Evolutionary conservation across 805 yeast species (phyloP), one percentile per base, ranked within the genome.

Genomic region (Metschnikowia dekortorum): DNA sequence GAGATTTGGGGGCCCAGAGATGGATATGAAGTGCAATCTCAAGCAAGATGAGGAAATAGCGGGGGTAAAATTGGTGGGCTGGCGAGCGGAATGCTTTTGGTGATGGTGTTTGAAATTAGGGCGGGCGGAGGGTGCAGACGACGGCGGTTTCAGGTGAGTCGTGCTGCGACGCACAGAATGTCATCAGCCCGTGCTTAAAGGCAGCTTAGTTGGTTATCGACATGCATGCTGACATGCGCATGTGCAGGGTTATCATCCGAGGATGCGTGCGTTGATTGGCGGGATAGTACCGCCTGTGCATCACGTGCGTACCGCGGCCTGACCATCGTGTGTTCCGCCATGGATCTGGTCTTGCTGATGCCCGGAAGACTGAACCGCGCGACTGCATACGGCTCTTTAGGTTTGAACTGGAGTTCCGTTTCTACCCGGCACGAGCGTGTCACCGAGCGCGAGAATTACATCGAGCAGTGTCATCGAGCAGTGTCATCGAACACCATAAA

Each of bases 191-290:
- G 33, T 32, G n/a, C 42, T 10, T 29, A 16, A 39, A 29, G 33
- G 31, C n/a, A 42, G 38, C 36, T 33, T 42, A 38, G 38, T 42
- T 38, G 18, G 18, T 33, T 22, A 39, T 42, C 45, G 38, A 33
- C 38, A 33, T 42, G 45, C 45, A 42, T 42, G 38, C 38, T 42
- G 45, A 13, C 38, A 39, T 22, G 38, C 38, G 37, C 26, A 26
- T 46, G 30, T 46, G 46, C 49, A 46, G 49, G 18, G 38, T 34
- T 46, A 46, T 46, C 49, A 32, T 31, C 9, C 31, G 28, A 9
- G 8, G 22, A 10, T 28, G 46, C n/a, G 34, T 35, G 46, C 38
- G 37, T 26, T 46, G 49, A 46, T 46, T 46, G 49, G 49, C 16
- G 33, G 46, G 45, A 46, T 46, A 39, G 13, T 31, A n/a, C 14